A percentile compares a stretch with the other conserved stretches of the same genome.
Conservation (phyloP, 768 basidiomycete genomes). For the Tricholoma sp. region DNA sequence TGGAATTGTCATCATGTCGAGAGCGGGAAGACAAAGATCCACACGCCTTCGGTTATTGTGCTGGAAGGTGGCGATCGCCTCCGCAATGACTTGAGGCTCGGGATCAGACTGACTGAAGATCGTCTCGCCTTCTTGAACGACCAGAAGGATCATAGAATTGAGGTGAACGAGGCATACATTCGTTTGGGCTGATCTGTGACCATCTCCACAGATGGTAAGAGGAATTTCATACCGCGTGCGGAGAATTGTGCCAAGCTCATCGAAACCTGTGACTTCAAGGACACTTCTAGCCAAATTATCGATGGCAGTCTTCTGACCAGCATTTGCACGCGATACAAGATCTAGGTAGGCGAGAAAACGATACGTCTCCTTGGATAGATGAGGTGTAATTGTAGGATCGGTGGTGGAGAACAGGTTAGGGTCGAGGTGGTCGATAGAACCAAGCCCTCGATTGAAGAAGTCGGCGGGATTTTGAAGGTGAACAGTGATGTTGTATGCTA, state of each 20-base stretch:
- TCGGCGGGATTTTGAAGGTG: not conserved
- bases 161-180: not conserved
- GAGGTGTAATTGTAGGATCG: too few relatives aligned
- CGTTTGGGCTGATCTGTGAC: not conserved
- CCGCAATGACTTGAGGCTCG: conserved; percentile 24
- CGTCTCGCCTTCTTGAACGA: not conserved
- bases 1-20: too few relatives aligned
- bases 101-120: conserved; percentile 8
- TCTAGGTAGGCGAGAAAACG: too few relatives aligned
- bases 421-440: not conserved
- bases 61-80: conserved; percentile 26
- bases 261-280: conserved; percentile 4
- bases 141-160: not conserved
- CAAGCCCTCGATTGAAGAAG: not conserved
- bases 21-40: too few relatives aligned
- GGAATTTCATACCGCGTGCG: conserved; percentile 6
- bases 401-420: not conserved
- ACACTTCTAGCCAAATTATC: not conserved
- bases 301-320: not conserved
- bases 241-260: conserved; percentile 4
- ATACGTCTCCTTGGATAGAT: too few relatives aligned
- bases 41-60: conserved; percentile 18
- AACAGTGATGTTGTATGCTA: not conserved
- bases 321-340: too few relatives aligned
- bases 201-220: conserved; percentile 11